Evolutionary conservation across 257 asterid species (phyloP).

Genomic region (Cordia subcordata): DNA sequence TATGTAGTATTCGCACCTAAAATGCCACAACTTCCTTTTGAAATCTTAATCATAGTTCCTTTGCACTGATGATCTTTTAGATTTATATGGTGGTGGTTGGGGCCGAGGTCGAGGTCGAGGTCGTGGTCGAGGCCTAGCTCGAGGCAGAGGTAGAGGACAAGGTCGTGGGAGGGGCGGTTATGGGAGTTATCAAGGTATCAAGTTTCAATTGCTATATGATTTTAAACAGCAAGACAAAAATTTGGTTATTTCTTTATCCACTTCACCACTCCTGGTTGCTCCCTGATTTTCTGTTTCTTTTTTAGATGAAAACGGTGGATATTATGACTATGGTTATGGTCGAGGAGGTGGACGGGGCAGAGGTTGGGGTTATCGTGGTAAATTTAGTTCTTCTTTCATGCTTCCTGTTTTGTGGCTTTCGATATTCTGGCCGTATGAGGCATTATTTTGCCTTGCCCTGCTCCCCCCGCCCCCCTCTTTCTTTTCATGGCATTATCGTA

Average conservation of each 20-base stretch:
- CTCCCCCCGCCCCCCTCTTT: no score
- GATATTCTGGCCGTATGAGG: not conserved
- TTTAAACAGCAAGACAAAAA: no score
- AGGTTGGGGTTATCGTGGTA: conserved; percentile 51
- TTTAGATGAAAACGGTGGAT: conserved; percentile 16
- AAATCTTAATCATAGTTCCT: no score
- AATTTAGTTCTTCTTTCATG: not conserved
- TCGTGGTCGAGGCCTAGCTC: no score
- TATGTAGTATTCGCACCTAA: no score
- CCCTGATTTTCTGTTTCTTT: no score
- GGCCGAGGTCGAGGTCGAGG: conserved; percentile 2
- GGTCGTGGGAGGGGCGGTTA: conserved; percentile 30
- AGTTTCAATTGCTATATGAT: no score
- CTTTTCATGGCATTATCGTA: no score
- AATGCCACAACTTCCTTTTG: no score
- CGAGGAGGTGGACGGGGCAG: conserved; percentile 38
- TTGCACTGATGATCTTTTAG: conserved; percentile 2
- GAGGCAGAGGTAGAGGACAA: conserved; percentile 25
- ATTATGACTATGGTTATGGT: not conserved
- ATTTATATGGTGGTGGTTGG: conserved; percentile 19
- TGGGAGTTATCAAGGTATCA: conserved; percentile 45
- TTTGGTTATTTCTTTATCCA: no score
- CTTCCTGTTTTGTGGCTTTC: not conserved
- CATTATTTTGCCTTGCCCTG: not conserved
- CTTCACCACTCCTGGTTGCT: no score